phyloP scores from a whole-genome alignment of 2,329 filamentous ascomycete species.

The Lecanicillium sp. region DNA sequence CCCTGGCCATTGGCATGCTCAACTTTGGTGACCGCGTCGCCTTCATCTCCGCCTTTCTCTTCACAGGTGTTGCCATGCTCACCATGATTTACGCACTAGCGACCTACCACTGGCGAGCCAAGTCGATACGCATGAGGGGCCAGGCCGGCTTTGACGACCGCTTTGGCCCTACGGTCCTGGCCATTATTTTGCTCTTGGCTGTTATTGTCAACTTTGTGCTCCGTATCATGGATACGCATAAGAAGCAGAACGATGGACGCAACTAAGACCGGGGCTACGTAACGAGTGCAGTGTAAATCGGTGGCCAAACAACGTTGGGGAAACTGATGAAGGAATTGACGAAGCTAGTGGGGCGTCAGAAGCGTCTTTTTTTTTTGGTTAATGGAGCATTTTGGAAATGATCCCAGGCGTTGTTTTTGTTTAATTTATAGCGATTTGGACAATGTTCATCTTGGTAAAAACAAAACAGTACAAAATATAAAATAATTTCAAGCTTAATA shows the following conservation, averaged over 20 bases:
- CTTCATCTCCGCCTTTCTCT: conserved; percentile 87
- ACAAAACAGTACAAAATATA: neutral
- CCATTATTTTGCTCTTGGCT: conserved; percentile 75
- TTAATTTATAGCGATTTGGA: neutral
- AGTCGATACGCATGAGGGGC: conserved; percentile 81
- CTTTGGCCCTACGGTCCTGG: conserved; percentile 85
- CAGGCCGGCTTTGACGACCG: conserved; percentile 96
- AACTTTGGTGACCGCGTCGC: conserved; percentile 96
- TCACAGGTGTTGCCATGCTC: conserved; percentile 88
- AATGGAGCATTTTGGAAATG: neutral
- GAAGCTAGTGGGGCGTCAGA: neutral
- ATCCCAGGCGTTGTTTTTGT: neutral
- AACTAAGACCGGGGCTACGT: too few relatives aligned
- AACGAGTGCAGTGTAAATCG: conserved; percentile 2
- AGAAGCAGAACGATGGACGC: conserved; percentile 29
- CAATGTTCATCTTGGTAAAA: neutral
- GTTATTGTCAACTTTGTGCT: conserved; percentile 96
- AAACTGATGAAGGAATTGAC: neutral
- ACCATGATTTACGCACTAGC: conserved; percentile 92
- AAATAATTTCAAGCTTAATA: neutral
- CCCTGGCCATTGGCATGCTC: conserved; percentile 90
- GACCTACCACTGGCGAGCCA: conserved; percentile 96
- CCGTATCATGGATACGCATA: conserved; percentile 45
- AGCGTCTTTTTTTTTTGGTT: neutral
- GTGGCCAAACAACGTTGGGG: neutral